Base-by-base conservation (phyloP, 2,329 filamentous ascomycete genomes). In the Xylariaceae sp. region DNA sequence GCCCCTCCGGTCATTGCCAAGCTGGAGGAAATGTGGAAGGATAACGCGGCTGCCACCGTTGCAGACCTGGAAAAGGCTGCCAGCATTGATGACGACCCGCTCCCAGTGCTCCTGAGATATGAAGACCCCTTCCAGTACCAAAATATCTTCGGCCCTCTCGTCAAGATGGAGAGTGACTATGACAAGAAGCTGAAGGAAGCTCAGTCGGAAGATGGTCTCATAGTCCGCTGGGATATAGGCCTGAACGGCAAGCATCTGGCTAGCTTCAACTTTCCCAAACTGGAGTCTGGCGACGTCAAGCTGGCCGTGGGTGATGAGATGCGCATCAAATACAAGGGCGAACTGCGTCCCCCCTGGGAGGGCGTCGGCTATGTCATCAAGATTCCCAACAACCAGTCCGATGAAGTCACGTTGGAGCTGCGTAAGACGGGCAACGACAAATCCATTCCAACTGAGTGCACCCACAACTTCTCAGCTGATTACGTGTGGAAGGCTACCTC, bases 401-500 rank as follows among this genome's bases (percentile, higher is more conserved):
- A 98, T 52, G 90, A 98, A 58, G 92, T 98, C 33, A 93, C 84
- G 8, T 83, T 98, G 44, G 92, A 98, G 59, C 66, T 98, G 55
- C 84, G 92, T 47, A 87, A 92, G 52, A 90, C 92, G 43, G 89
- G 87, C 41, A 94, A 94, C 56, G 89, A 96, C 65, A 96, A 96
- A 61, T 86, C 83, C 18, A 86, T 96, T 1, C 92, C 92, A 1
- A 94, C 87, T 1, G 90, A 98, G 52, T 92, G 90, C 60, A 94
- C 90, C 0, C 87, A 94, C 63, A 94, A 95, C 60, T 98, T 98
- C 63, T 94, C 88, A 12, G 92, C 90, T 45, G 92, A 98, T 58
- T 98, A 98, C 54, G 92, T 98, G 36, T 98, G 92, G 92, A 98
- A 98, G 59, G 92, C 93, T 11, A 98, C 93, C 1, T 96, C 90